phyloP scores from a whole-genome alignment of 805 yeast genomes.

The Yarrowia deformans region DNA sequence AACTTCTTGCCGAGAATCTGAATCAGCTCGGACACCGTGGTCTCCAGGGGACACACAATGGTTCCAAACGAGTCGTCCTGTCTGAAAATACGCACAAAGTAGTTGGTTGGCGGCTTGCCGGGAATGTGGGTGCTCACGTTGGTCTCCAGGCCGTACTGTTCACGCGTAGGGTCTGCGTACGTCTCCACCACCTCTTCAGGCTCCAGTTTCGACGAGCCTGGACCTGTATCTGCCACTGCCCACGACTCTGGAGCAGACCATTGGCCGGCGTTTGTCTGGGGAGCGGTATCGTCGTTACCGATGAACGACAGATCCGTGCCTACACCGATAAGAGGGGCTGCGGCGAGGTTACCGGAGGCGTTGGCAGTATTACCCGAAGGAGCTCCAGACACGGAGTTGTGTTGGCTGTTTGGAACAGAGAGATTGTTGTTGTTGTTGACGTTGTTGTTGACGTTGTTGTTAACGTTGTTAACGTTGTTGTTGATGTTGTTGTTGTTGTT shows the following conservation, averaged over 20 bases:
- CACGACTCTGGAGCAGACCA: slow-evolving; percentile 48
- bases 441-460: neutral
- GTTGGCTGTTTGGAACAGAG: neutral
- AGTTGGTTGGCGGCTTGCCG: slow-evolving; percentile 40
- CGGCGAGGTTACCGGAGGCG: neutral
- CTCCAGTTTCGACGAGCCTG: neutral
- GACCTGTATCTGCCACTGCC: slow-evolving; percentile 43
- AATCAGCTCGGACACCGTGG: slow-evolving; percentile 77
- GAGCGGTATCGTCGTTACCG: slow-evolving; percentile 35
- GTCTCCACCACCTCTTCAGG: slow-evolving; percentile 35
- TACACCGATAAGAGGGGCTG: slow-evolving; percentile 32
- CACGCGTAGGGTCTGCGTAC: slow-evolving; percentile 32
- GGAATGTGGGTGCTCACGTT: slow-evolving; percentile 22
- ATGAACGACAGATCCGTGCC: slow-evolving; percentile 41
- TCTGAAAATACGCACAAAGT: slow-evolving; percentile 70
- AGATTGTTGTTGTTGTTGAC: neutral
- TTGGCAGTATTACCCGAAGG: neutral
- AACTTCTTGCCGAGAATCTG: slow-evolving; percentile 78
- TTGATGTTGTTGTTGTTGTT: too few species aligned
- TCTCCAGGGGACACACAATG: slow-evolving; percentile 76
- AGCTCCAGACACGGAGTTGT: neutral
- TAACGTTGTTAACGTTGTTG: neutral
- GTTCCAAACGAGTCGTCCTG: slow-evolving; percentile 88
- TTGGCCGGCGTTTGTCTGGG: slow-evolving; percentile 26
- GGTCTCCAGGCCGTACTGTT: slow-evolving; percentile 27